These are phyloP conservation scores for Rostrohypoxylon terebratum DNA, from an alignment of 495 filamentous ascomycete genomes.

Conservation along the genomic window DNA sequence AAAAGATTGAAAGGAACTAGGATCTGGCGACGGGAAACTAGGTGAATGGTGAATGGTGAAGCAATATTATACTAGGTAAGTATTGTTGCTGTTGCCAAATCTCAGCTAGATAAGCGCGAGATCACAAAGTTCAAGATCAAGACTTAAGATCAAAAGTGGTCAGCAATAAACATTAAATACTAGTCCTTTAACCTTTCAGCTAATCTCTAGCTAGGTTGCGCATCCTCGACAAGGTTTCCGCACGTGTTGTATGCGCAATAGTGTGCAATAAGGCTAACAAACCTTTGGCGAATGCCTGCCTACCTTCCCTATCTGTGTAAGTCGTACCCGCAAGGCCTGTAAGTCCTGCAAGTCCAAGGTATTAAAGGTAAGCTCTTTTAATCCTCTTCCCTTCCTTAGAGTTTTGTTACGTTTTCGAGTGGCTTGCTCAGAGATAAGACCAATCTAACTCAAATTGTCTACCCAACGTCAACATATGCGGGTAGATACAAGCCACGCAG, in stretches of 20 bases:
- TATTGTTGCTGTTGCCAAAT: conserved; percentile 1
- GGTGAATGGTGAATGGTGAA: conserved; percentile 3
- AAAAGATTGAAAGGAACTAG: conserved; percentile 9
- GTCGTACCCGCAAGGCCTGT: conserved; percentile 11
- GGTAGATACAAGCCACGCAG: not conserved
- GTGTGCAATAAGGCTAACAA: not conserved
- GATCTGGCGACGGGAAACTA: conserved; percentile 18
- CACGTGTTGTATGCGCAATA: not conserved
- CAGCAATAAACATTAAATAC: conserved; percentile 28
- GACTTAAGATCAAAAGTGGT: not conserved
- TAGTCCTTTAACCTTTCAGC: not conserved
- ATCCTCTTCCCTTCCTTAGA: not conserved
- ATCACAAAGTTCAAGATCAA: conserved; percentile 8
- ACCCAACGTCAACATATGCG: conserved; percentile 4
- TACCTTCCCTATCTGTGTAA: conserved; percentile 42
- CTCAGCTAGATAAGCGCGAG: conserved; percentile 11
- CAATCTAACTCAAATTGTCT: conserved; percentile 23
- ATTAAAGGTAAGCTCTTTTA: not conserved
- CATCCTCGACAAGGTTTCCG: conserved; percentile 2
- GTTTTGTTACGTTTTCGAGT: not conserved
- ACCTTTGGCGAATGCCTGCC: conserved; percentile 1
- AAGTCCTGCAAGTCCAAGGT: conserved; percentile 15
- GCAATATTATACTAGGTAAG: not conserved
- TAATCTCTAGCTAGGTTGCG: conserved; percentile 17
- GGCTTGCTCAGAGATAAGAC: conserved; percentile 22